phyloP scores from a whole-genome alignment of 2,329 filamentous ascomycete species.

The Calonectria pauciramosa region DNA sequence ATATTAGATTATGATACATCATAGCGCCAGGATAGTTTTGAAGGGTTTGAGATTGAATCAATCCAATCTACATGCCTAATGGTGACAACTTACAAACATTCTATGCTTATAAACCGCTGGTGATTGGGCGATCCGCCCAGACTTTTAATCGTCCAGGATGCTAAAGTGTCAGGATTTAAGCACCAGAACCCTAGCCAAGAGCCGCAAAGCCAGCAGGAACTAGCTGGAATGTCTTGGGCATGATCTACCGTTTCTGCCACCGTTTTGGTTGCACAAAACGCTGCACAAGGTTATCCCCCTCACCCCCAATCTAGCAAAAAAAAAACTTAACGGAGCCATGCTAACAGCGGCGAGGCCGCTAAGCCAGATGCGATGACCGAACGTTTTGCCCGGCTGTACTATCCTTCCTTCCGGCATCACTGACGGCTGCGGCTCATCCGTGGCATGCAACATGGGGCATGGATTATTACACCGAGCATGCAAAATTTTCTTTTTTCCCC shows the following conservation, averaged over 20 bases:
- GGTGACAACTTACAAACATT: neutral
- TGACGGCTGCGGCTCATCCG: constrained; percentile 19
- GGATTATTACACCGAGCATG: constrained; percentile 10
- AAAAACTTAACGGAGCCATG: neutral
- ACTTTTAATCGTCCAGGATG: neutral
- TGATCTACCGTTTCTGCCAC: neutral
- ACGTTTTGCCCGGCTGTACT: constrained; percentile 1
- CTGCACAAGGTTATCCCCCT: neutral
- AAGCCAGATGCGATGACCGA: constrained; percentile 22
- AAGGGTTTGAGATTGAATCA: neutral
- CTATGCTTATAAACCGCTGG: neutral
- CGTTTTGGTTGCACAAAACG: neutral
- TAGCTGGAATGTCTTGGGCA: neutral
- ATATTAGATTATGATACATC: neutral
- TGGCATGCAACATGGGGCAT: constrained; percentile 15
- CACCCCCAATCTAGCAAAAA: neutral
- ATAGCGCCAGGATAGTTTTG: neutral
- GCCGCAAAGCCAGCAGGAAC: neutral
- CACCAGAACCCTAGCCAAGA: neutral
- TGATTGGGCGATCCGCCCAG: neutral
- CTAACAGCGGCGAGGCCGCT: constrained; percentile 18
- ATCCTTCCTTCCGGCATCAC: constrained; percentile 7
- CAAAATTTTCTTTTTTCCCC: neutral
- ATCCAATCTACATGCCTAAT: neutral
- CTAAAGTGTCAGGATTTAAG: neutral